Evolutionary conservation across 2,329 filamentous ascomycete genomes (phyloP).

Genomic region (Nothophaeocryptopus gaeumannii): DNA sequence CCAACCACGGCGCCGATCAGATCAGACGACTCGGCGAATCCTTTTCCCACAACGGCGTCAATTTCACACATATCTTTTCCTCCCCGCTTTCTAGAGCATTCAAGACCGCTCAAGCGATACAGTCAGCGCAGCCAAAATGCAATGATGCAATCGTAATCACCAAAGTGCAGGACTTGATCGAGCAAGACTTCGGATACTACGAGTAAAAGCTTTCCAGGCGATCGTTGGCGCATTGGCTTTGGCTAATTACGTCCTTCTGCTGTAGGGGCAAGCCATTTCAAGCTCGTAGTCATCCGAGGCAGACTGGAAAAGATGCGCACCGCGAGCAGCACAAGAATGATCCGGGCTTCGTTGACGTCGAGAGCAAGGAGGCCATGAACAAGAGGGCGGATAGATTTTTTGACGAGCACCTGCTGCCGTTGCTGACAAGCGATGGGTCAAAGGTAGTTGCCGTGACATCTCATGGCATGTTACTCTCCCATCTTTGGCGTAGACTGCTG

Average conservation of each 20-base stretch:
- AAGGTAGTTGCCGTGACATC: slow-evolving; percentile 65
- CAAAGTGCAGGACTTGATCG: slow-evolving; percentile 56
- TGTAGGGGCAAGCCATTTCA: slow-evolving; percentile 45
- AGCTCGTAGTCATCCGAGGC: slow-evolving; percentile 38
- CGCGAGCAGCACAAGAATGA: slow-evolving; percentile 40
- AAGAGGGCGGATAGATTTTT: slow-evolving; percentile 65
- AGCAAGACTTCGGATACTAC: slow-evolving; percentile 70
- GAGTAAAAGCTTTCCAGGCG: slow-evolving; percentile 52
- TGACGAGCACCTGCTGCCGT: slow-evolving; percentile 58
- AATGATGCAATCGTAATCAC: slow-evolving; percentile 35
- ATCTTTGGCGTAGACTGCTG: slow-evolving; percentile 64
- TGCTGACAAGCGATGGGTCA: slow-evolving; percentile 41
- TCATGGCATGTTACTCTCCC: slow-evolving; percentile 76
- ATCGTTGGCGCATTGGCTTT: too few species aligned
- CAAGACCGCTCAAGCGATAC: slow-evolving; percentile 67
- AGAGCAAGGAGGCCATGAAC: slow-evolving; percentile 67
- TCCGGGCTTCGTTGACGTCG: slow-evolving; percentile 56
- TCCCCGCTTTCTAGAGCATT: slow-evolving; percentile 74
- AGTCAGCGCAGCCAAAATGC: slow-evolving; percentile 49
- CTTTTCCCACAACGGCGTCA: slow-evolving; percentile 62
- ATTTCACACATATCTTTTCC: slow-evolving; percentile 69
- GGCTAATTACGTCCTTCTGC: too few species aligned
- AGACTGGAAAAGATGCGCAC: slow-evolving; percentile 40
- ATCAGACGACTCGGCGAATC: slow-evolving; percentile 67
- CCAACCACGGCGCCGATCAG: slow-evolving; percentile 77